Evolutionary conservation across 768 basidiomycete species (phyloP), one percentile per base, ranked within the genome.

Genomic region (Xerocomellus intermedius): DNA sequence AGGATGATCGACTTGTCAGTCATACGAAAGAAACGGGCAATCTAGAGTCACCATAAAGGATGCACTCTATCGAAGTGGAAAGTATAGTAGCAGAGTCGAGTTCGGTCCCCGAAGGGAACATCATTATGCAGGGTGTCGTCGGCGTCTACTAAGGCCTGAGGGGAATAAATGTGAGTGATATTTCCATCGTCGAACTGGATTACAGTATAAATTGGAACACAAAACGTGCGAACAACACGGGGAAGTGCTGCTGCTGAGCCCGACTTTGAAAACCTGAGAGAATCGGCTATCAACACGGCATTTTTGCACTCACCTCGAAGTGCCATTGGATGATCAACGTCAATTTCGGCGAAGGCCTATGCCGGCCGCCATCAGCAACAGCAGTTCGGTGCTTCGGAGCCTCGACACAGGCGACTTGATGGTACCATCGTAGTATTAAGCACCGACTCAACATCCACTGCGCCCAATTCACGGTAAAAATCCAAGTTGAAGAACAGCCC

Each of bases 31-130:
- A 12, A 42, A 30, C 6, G 32, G 17, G 8, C n/a, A 17, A 24
- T 26, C n/a, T 7, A 13, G 14, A 32, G 2, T 64, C n/a, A 64
- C 64, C 64, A 48, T 67, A 67, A 37, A 67, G 54, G 7, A 68
- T 37, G 41, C 58, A 48, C 44, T 67, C 67, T 30, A 63, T 12
- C 2, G 55, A 57, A 33, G 45, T 52, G 8, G 67, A 58, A 22
- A 68, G 16, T 44, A 67, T 22, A n/a, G 56, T 55, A 39, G 51
- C 57, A 19, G 46, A 5, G 26, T 55, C 63, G 3, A 61, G 60
- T 19, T 52, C 12, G 5, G 52, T 50, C 43, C 49, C 54, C 48
- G 35, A 41, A 33, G 47, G 42, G 50, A 43, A 55, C 46, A 8
- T 33, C 22, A 49, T 61, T 17, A 35, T 32, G n/a, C 33, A 33